A percentile compares a stretch with the other conserved stretches of the same genome.
These are phyloP conservation scores for Pseudonitzschia multistriata DNA, from an alignment of 108 stramenopile species.

Conservation along the genomic window DNA sequence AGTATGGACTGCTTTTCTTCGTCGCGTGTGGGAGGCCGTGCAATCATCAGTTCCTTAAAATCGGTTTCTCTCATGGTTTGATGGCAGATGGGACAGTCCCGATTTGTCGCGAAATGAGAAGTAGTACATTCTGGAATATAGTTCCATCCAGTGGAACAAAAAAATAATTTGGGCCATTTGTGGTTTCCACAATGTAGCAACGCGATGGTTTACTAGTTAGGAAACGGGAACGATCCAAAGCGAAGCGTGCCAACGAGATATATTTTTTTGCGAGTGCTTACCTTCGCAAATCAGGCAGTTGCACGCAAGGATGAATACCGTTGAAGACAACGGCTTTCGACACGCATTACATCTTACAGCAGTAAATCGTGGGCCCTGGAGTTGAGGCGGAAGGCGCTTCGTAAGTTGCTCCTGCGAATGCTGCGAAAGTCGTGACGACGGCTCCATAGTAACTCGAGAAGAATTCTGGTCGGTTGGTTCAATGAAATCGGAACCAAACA, in stretches of 20 bases:
- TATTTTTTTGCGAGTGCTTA: conserved; percentile 34
- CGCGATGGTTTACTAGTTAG: not conserved
- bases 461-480: not conserved
- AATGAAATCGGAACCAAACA: not conserved
- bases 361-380: not conserved
- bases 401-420: not conserved
- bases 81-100: conserved; percentile 61
- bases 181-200: not conserved
- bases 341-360: conserved; percentile 56
- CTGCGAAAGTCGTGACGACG: not conserved
- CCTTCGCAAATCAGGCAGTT: conserved; percentile 84
- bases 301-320: conserved; percentile 73
- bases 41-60: conserved; percentile 70
- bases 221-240: not conserved
- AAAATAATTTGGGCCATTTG: not conserved
- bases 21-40: conserved; percentile 43
- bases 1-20: not conserved
- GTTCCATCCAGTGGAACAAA: not conserved
- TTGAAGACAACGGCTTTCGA: conserved; percentile 61
- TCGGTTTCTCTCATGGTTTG: conserved; percentile 55
- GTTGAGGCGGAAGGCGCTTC: not conserved
- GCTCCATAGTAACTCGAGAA: not conserved
- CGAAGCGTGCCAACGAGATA: too few relatives aligned
- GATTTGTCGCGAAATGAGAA: conserved; percentile 60
- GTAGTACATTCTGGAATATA: conserved; percentile 67